phyloP scores from a whole-genome alignment of 441 rosid species.

The Metrosideros polymorpha region DNA sequence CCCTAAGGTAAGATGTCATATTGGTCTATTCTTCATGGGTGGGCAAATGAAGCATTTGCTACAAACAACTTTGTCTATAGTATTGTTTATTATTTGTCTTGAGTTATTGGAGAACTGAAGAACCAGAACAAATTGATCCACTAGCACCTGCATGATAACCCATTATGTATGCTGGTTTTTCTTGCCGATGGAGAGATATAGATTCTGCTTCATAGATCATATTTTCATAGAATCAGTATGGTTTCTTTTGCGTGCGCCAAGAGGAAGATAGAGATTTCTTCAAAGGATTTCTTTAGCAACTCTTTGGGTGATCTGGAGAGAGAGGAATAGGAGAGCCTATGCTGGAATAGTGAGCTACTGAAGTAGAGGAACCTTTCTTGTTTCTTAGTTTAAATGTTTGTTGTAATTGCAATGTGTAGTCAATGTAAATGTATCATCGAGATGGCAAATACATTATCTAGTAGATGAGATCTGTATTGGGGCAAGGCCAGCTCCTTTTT shows the following conservation, averaged over 20 bases:
- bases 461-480: background rate
- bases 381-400: background rate
- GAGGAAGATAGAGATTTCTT: background rate
- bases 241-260: background rate
- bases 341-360: background rate
- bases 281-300: background rate
- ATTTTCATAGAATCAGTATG: background rate
- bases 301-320: background rate
- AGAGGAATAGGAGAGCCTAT: background rate
- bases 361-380: background rate
- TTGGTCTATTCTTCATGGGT: background rate
- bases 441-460: background rate
- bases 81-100: background rate
- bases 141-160: background rate
- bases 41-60: background rate
- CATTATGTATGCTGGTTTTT: background rate
- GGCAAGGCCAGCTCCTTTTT: background rate
- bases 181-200: background rate
- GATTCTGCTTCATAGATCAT: background rate
- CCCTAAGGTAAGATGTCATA: constrained; percentile 54
- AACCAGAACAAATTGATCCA: background rate
- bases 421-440: background rate
- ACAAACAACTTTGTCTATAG: background rate
- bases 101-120: background rate
- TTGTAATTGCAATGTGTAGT: background rate